These are phyloP conservation scores for Carex cristatella DNA, from an alignment of 176 grass and related monocot genomes.

Conservation along the genomic window DNA sequence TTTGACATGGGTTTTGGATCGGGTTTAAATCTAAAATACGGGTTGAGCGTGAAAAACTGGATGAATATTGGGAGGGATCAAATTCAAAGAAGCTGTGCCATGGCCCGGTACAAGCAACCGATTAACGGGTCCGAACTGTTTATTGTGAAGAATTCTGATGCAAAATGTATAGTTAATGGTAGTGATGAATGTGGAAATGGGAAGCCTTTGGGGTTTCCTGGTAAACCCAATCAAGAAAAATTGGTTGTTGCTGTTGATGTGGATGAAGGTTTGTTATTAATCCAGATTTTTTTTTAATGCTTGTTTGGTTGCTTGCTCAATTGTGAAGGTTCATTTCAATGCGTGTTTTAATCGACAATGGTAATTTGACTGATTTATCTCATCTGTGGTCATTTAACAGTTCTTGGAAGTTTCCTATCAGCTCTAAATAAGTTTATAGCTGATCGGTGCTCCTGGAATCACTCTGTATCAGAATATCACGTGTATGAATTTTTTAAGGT, in stretches of 20 bases:
- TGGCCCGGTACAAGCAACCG: conserved; percentile 36
- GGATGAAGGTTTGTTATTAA: conserved; percentile 66
- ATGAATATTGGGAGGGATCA: conserved; percentile 24
- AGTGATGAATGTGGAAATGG: conserved; percentile 45
- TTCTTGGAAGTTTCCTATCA: conserved; percentile 92
- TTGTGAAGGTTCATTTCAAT: background rate
- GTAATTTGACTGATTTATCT: background rate
- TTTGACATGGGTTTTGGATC: conserved; percentile 35
- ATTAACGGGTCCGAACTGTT: conserved; percentile 33
- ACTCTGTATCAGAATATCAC: conserved; percentile 84
- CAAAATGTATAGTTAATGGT: conserved; percentile 25
- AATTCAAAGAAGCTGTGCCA: conserved; percentile 30
- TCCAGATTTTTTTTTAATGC: background rate
- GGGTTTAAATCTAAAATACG: conserved; percentile 25
- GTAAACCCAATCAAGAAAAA: conserved; percentile 29
- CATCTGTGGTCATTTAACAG: conserved; percentile 25
- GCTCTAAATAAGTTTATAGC: conserved; percentile 95
- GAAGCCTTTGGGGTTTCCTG: conserved; percentile 42
- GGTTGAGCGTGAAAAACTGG: conserved; percentile 49
- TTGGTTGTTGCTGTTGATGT: conserved; percentile 97
- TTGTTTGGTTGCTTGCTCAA: conserved; percentile 1
- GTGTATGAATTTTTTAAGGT: conserved; percentile 98
- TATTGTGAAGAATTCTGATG: conserved; percentile 30
- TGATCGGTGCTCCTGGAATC: conserved; percentile 75
- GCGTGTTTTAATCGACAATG: background rate